Conservation (phyloP, 371 early-diverging fungal species). For the Circinella minor region DNA sequence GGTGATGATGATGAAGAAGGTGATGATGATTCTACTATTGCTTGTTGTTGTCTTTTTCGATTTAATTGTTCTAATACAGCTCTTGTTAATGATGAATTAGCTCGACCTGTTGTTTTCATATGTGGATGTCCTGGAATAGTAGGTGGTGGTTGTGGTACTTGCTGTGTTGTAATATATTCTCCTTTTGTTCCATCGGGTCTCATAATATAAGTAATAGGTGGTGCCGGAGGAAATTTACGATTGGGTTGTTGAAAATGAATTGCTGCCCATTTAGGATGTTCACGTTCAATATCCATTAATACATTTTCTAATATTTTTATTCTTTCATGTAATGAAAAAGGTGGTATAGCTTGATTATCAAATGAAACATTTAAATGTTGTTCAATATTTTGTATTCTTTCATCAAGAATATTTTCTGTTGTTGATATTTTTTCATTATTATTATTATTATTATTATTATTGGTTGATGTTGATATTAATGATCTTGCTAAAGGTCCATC, state of each 20-base stretch:
- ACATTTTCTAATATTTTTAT: conserved; percentile 71
- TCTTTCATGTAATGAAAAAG: conserved; percentile 54
- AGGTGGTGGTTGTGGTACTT: conserved; percentile 12
- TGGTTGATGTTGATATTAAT: conserved; percentile 13
- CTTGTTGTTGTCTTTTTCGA: conserved; percentile 28
- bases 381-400: conserved; percentile 64
- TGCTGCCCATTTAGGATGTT: conserved; percentile 76
- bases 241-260: conserved; percentile 74
- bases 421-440: conserved; percentile 16
- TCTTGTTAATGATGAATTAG: conserved; percentile 49
- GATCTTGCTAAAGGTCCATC: conserved; percentile 77
- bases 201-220: conserved; percentile 39
- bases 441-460: background rate
- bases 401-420: conserved; percentile 15
- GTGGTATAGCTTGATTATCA: conserved; percentile 36
- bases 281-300: conserved; percentile 69
- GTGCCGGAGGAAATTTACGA: conserved; percentile 47
- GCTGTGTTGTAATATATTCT: conserved; percentile 9
- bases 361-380: conserved; percentile 70
- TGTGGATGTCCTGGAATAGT: conserved; percentile 18
- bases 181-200: conserved; percentile 19
- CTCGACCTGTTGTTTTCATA: conserved; percentile 38
- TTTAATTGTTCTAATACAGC: conserved; percentile 54
- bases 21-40: background rate
- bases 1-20: too few relatives aligned